These are phyloP conservation scores for Asterella californica DNA, from an alignment of 225 moss, liverwort and hornwort genomes.

Conservation along the genomic window DNA sequence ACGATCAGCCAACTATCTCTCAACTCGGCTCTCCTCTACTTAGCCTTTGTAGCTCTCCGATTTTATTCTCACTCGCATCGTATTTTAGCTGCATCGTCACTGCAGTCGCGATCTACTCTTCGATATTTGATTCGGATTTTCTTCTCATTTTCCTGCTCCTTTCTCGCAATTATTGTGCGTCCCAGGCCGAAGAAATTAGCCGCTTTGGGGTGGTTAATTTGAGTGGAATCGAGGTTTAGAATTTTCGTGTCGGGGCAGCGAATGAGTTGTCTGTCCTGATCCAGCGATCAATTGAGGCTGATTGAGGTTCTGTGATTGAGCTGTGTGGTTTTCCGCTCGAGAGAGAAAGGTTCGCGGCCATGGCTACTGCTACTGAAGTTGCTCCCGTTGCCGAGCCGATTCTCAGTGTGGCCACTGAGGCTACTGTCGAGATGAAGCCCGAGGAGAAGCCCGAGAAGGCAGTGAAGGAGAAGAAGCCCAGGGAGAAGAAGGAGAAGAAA, in stretches of 20 bases:
- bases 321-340: not conserved
- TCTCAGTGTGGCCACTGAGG: slow-evolving; percentile 20
- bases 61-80: slow-evolving; percentile 20
- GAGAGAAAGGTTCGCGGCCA: slow-evolving; percentile 11
- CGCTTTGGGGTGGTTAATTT: not conserved
- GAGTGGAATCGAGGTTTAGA: not conserved
- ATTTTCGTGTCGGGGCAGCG: not conserved
- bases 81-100: slow-evolving; percentile 17
- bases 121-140: not conserved
- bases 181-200: too few relatives aligned
- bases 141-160: slow-evolving; percentile 3
- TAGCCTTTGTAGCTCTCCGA: slow-evolving; percentile 31
- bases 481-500: slow-evolving; percentile 57
- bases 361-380: slow-evolving; percentile 54
- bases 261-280: not conserved
- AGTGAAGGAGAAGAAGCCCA: slow-evolving; percentile 41
- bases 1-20: slow-evolving; percentile 16
- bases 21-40: slow-evolving; percentile 34
- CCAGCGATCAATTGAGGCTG: slow-evolving; percentile 3
- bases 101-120: not conserved
- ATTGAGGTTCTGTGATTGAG: not conserved
- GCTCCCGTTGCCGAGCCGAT: slow-evolving; percentile 37
- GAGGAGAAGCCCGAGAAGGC: slow-evolving; percentile 58
- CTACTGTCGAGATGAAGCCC: slow-evolving; percentile 34
- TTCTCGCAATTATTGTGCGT: slow-evolving; percentile 13